Conservation (phyloP, 179 eudicot genomes). For the Camellia oleifera region DNA sequence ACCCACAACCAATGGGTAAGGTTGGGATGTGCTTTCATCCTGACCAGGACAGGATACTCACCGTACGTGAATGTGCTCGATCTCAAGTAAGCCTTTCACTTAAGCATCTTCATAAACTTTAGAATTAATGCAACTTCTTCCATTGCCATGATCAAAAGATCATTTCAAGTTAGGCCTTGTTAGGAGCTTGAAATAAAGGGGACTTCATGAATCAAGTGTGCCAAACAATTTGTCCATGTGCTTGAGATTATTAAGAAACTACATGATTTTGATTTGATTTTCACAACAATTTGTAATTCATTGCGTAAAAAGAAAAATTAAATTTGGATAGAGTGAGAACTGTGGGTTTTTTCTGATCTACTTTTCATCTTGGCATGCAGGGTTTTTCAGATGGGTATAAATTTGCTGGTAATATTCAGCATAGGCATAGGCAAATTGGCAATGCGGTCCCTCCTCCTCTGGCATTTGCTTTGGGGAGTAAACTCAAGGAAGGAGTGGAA, state of each 20-base stretch:
- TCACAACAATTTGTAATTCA: too few species aligned
- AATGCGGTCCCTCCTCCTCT: conserved; percentile 98
- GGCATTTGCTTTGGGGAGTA: conserved; percentile 90
- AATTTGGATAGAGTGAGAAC: not conserved
- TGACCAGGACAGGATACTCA: conserved; percentile 85
- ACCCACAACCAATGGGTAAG: conserved; percentile 99
- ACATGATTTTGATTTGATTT: not conserved
- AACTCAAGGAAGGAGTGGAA: conserved; percentile 80
- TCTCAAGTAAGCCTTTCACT: conserved; percentile 57
- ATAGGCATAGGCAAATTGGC: conserved; percentile 86
- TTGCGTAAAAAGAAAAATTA: not conserved
- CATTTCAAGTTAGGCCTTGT: too few species aligned
- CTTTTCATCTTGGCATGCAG: conserved; percentile 33
- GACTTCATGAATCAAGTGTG: too few species aligned
- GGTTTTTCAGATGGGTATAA: conserved; percentile 87
- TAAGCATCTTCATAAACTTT: not conserved
- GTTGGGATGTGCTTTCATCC: conserved; percentile 99
- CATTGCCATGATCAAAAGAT: not conserved
- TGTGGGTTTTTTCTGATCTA: not conserved
- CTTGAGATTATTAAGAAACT: too few species aligned
- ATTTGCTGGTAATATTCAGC: conserved; percentile 72
- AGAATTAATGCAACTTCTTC: not conserved
- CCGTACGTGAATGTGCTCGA: conserved; percentile 95
- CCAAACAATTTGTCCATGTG: too few species aligned
- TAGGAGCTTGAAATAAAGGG: too few species aligned